phyloP scores from a whole-genome alignment of 2,329 filamentous ascomycete species.

The Cladophialophora immunda region DNA sequence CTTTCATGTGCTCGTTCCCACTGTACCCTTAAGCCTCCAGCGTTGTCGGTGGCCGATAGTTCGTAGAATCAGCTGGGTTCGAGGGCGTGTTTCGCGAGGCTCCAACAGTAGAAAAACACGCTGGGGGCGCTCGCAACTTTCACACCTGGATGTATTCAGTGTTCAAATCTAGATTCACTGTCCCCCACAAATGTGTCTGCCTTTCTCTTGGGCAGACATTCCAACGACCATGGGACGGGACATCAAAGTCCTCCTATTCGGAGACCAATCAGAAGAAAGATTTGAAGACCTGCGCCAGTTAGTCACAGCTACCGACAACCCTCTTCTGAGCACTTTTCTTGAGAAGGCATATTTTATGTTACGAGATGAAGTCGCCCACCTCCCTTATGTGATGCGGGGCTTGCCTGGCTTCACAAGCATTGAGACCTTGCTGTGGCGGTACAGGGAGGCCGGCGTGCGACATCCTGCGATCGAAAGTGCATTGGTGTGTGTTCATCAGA shows the following conservation, averaged over 20 bases:
- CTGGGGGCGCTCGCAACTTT: not conserved
- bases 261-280: constrained; percentile 12
- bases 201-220: constrained; percentile 1
- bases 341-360: not conserved
- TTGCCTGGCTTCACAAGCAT: constrained; percentile 7
- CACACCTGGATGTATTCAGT: not conserved
- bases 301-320: constrained; percentile 4
- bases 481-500: constrained; percentile 5
- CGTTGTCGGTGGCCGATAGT: constrained; percentile 4
- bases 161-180: not conserved
- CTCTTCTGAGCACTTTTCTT: constrained; percentile 2
- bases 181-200: constrained; percentile 5
- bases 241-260: constrained; percentile 9
- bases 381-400: constrained; percentile 3
- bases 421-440: constrained; percentile 8
- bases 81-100: not conserved
- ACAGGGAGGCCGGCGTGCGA: constrained; percentile 1
- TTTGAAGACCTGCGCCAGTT: constrained; percentile 5
- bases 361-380: constrained; percentile 2
- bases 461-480: constrained; percentile 9
- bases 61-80: not conserved
- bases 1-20: not conserved
- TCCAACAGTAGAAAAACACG: constrained; percentile 3
- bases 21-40: not conserved
- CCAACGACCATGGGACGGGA: constrained; percentile 3